phyloP scores from a whole-genome alignment of 1,139 yeast species.

The Yamadazyma mexicana region DNA sequence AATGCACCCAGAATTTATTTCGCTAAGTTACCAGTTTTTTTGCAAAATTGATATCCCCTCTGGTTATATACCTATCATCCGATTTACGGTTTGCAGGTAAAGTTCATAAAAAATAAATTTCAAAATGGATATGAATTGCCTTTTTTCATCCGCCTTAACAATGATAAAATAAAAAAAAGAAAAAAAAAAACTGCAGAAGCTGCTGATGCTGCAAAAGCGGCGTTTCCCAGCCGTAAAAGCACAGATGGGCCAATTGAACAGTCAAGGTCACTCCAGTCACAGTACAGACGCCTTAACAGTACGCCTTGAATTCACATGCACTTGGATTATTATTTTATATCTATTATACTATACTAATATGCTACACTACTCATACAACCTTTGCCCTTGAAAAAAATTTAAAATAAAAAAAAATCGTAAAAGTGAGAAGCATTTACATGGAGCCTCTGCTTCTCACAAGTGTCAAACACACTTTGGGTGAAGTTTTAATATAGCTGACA shows the following conservation, averaged over 20 bases:
- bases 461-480: constrained; percentile 28
- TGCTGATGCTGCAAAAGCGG: too few relatives aligned
- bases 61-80: background rate
- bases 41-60: background rate
- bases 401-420: background rate
- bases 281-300: too few relatives aligned
- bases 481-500: constrained; percentile 23
- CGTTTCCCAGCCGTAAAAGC: too few relatives aligned
- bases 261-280: too few relatives aligned
- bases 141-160: background rate
- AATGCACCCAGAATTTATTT: too few relatives aligned
- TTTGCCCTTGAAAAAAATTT: too few relatives aligned
- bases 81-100: background rate
- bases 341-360: background rate
- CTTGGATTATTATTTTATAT: too few relatives aligned
- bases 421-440: constrained; percentile 1
- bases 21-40: too few relatives aligned
- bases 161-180: background rate
- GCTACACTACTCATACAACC: too few relatives aligned
- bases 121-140: background rate
- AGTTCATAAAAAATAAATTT: background rate
- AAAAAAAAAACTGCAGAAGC: background rate
- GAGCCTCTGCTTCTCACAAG: constrained; percentile 24
- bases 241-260: too few relatives aligned
- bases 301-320: background rate